These are phyloP conservation scores for Noccaea bulbosa DNA, from an alignment of 345 rosid genomes.

Conservation along the genomic window DNA sequence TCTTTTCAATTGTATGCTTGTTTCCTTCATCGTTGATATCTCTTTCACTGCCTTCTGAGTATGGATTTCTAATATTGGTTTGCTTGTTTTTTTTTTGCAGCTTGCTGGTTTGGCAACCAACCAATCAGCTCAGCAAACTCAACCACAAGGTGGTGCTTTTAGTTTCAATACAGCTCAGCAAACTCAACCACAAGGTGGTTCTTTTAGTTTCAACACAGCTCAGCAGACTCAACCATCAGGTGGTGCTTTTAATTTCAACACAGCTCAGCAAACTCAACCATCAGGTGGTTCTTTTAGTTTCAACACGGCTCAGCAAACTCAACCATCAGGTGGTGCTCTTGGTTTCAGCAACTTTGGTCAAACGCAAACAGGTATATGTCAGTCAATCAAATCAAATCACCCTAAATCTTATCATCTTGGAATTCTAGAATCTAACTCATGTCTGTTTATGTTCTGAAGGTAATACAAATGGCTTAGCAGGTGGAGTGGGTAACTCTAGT, in stretches of 20 bases:
- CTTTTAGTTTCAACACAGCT: constrained; percentile 53
- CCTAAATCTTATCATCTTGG: constrained; percentile 4
- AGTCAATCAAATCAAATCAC: neutral
- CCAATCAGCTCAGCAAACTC: constrained; percentile 64
- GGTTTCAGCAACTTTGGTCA: constrained; percentile 59
- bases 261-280: constrained; percentile 59
- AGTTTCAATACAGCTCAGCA: constrained; percentile 54
- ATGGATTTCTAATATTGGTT: constrained; percentile 9
- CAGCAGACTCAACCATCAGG: constrained; percentile 55
- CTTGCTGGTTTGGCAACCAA: constrained; percentile 49
- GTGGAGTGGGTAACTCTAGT: constrained; percentile 51
- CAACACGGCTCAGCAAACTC: constrained; percentile 58
- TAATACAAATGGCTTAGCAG: constrained; percentile 47
- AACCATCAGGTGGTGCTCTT: constrained; percentile 51
- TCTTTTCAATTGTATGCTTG: constrained; percentile 1
- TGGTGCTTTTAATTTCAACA: constrained; percentile 52
- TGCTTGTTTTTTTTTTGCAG: constrained; percentile 41
- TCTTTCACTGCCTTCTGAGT: constrained; percentile 18
- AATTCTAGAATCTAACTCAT: constrained; percentile 6
- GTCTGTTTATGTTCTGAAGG: constrained; percentile 42
- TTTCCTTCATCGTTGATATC: neutral
- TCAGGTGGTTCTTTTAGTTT: constrained; percentile 52
- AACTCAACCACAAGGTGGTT: constrained; percentile 50
- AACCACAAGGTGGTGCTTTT: constrained; percentile 50
- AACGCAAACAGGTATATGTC: constrained; percentile 57